Conservation (phyloP, 83 land plant genomes). For the Larix sibirica region DNA sequence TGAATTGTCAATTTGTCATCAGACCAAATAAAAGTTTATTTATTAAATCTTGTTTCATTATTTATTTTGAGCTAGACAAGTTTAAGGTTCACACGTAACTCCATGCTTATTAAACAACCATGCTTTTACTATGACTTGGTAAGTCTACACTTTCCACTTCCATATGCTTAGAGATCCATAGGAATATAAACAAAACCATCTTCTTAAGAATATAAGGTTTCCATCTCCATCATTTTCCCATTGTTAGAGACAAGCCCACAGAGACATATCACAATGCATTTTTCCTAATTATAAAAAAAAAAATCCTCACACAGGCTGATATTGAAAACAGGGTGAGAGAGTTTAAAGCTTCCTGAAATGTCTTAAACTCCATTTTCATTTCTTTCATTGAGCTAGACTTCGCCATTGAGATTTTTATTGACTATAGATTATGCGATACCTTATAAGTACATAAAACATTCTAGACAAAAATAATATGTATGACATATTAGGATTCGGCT, state of each 20-base stretch:
- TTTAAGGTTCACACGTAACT: too few relatives aligned
- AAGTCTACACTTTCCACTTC: too few relatives aligned
- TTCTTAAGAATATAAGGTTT: not conserved
- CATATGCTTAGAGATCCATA: not conserved
- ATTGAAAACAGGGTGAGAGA: not conserved
- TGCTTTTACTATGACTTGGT: too few relatives aligned
- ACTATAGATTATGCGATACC: not conserved
- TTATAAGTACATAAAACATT: not conserved
- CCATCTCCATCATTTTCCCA: not conserved
- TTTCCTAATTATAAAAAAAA: not conserved
- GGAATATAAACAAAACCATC: not conserved
- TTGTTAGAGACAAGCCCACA: not conserved
- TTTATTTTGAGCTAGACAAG: too few relatives aligned
- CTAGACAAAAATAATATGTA: not conserved
- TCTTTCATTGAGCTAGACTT: not conserved
- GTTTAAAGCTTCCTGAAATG: not conserved
- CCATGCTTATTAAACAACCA: too few relatives aligned
- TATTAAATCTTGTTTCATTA: not conserved
- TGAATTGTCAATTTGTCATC: not conserved
- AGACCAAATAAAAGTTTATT: not conserved
- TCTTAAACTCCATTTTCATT: not conserved
- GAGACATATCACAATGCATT: not conserved
- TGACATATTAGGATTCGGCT: not conserved
- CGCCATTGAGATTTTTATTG: not conserved
- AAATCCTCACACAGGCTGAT: not conserved